These are phyloP conservation scores for Penicillium nordicum DNA, from an alignment of 2,329 filamentous ascomycete species.

Conservation along the genomic window DNA sequence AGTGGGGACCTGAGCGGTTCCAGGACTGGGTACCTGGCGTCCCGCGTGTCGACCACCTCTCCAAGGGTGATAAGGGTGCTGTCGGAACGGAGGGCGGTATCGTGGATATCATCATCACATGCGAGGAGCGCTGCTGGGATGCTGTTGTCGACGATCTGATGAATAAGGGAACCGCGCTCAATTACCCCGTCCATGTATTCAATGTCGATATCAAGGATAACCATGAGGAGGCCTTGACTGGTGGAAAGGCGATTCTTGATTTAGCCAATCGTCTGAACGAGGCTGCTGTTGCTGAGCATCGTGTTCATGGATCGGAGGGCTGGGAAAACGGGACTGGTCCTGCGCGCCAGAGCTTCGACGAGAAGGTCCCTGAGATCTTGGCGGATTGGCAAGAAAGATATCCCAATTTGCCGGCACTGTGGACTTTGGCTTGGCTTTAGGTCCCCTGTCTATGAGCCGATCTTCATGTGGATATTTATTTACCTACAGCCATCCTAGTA, in stretches of 20 bases:
- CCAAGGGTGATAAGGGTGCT: conserved; percentile 68
- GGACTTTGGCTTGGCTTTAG: conserved; percentile 94
- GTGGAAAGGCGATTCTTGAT: conserved; percentile 87
- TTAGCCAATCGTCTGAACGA: conserved; percentile 80
- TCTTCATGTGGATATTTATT: not conserved
- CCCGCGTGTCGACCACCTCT: conserved; percentile 71
- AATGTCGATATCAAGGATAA: conserved; percentile 99
- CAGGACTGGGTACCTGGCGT: conserved; percentile 93
- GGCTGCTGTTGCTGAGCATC: conserved; percentile 73
- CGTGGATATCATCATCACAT: conserved; percentile 93
- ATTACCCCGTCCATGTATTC: conserved; percentile 93
- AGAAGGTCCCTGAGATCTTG: conserved; percentile 85
- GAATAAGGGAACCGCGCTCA: conserved; percentile 78
- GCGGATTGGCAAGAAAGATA: conserved; percentile 92
- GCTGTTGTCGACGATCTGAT: conserved; percentile 92
- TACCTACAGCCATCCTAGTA: not conserved
- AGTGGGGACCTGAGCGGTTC: conserved; percentile 95
- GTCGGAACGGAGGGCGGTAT: conserved; percentile 81
- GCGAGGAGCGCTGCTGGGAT: conserved; percentile 97
- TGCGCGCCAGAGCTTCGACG: conserved; percentile 77
- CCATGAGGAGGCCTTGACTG: conserved; percentile 89
- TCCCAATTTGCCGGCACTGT: conserved; percentile 85
- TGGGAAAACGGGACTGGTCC: conserved; percentile 69
- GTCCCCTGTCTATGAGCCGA: not conserved
- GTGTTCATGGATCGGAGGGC: conserved; percentile 57